Evolutionary conservation across 257 asterid species (phyloP).

Genomic region (Echium plantagineum): DNA sequence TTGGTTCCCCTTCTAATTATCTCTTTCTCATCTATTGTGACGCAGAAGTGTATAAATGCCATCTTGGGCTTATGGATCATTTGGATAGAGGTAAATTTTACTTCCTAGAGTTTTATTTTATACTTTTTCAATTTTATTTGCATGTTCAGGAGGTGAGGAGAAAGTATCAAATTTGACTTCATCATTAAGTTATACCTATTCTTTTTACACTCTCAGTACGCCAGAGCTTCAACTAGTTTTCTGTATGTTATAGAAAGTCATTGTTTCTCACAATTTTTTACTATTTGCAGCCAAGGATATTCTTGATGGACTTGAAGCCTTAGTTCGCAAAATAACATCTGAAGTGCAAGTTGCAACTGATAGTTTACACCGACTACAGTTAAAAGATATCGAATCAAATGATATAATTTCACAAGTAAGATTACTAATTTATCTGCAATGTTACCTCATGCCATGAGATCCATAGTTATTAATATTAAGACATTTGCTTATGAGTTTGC

Average conservation of each 20-base stretch:
- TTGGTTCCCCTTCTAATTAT: slow-evolving; percentile 11
- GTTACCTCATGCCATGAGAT: slow-evolving; percentile 1
- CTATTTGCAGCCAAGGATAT: slow-evolving; percentile 38
- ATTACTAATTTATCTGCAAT: slow-evolving; percentile 19
- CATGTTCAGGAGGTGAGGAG: no score
- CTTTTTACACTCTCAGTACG: no score
- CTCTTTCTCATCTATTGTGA: slow-evolving; percentile 19
- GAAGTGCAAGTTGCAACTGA: slow-evolving; percentile 25
- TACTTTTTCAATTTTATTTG: no score
- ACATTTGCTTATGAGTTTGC: not conserved
- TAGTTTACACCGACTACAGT: slow-evolving; percentile 13
- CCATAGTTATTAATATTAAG: not conserved
- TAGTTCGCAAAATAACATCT: slow-evolving; percentile 37
- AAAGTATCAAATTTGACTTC: no score
- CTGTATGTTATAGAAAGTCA: not conserved
- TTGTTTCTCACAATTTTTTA: not conserved
- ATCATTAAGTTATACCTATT: no score
- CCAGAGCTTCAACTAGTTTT: not conserved
- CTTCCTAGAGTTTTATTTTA: no score
- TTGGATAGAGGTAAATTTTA: slow-evolving; percentile 37
- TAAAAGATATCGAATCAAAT: slow-evolving; percentile 18
- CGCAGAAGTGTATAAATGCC: slow-evolving; percentile 77
- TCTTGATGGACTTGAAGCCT: slow-evolving; percentile 43
- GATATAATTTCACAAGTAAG: slow-evolving; percentile 13
- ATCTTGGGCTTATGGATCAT: slow-evolving; percentile 52